Conservation (phyloP, 495 filamentous ascomycete species). For the Penicillium simplicissimum region DNA sequence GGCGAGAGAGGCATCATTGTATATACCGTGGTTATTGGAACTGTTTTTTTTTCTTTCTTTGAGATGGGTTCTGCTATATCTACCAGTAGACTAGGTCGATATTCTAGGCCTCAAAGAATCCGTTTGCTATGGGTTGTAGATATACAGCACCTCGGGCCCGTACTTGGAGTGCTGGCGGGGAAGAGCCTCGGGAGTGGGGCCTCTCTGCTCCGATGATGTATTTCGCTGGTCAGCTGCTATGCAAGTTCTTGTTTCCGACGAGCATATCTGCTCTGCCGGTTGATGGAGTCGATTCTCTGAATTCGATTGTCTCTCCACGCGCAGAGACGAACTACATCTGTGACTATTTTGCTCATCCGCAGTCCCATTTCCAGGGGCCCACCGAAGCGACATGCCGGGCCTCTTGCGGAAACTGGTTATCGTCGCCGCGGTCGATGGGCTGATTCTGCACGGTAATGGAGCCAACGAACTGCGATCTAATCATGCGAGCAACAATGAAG, state of each 20-base stretch:
- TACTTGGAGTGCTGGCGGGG: background rate
- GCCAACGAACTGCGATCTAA: constrained; percentile 46
- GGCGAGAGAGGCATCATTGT: constrained; percentile 27
- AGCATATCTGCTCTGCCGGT: background rate
- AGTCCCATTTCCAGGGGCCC: background rate
- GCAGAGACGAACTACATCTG: background rate
- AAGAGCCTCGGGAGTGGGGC: constrained; percentile 16
- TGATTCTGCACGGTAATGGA: constrained; percentile 73
- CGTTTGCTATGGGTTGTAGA: background rate
- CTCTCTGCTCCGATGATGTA: constrained; percentile 32
- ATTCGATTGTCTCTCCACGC: background rate
- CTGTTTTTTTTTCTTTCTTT: background rate
- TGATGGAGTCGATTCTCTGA: constrained; percentile 1
- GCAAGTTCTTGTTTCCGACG: constrained; percentile 23
- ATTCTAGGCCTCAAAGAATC: background rate
- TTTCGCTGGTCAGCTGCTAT: constrained; percentile 27
- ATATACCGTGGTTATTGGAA: constrained; percentile 24
- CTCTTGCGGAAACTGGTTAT: constrained; percentile 77
- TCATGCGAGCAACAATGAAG: constrained; percentile 37
- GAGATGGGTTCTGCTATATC: background rate
- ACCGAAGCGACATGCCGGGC: constrained; percentile 59
- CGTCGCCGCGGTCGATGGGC: constrained; percentile 81
- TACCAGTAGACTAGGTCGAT: background rate
- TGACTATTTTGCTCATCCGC: background rate
- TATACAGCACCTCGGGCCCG: too few species aligned